These are phyloP conservation scores for Fraxinus floribunda DNA, from an alignment of 305 asterid species.

Conservation along the genomic window DNA sequence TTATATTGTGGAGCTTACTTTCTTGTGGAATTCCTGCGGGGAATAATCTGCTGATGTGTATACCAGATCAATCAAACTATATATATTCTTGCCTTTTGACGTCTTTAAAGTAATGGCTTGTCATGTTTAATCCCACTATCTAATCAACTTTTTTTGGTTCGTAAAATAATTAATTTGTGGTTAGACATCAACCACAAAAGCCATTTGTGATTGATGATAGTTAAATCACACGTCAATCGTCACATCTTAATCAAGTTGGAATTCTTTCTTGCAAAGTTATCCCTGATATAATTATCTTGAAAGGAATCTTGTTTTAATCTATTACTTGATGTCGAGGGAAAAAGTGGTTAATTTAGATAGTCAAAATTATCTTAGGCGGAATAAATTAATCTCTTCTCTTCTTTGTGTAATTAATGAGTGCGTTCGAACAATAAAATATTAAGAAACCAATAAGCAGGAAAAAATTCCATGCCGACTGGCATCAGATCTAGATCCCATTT, in stretches of 20 bases:
- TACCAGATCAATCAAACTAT: constrained; percentile 11
- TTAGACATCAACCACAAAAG: not conserved
- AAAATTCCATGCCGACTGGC: too few species aligned
- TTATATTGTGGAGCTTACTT: not conserved
- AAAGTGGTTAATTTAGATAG: not conserved
- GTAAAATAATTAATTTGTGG: not conserved
- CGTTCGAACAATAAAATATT: not conserved
- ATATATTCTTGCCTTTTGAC: not conserved
- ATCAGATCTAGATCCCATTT: not conserved
- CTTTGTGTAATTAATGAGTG: not conserved
- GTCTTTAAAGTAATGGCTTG: constrained; percentile 17
- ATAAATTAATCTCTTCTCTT: not conserved
- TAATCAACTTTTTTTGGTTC: constrained; percentile 17
- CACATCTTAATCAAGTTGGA: constrained; percentile 14
- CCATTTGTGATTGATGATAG: constrained; percentile 19
- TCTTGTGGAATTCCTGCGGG: not conserved
- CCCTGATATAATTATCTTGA: not conserved
- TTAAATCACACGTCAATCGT: constrained; percentile 7
- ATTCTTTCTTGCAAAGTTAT: constrained; percentile 4
- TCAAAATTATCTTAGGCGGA: not conserved
- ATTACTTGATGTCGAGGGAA: not conserved
- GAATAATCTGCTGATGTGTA: not conserved
- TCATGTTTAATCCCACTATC: constrained; percentile 30
- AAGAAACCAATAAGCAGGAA: not conserved
- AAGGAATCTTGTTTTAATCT: not conserved